Evolutionary conservation across 1,284 basidiomycete species (phyloP), one percentile per base, ranked within the genome.

Genomic region (Flammula alnicola): DNA sequence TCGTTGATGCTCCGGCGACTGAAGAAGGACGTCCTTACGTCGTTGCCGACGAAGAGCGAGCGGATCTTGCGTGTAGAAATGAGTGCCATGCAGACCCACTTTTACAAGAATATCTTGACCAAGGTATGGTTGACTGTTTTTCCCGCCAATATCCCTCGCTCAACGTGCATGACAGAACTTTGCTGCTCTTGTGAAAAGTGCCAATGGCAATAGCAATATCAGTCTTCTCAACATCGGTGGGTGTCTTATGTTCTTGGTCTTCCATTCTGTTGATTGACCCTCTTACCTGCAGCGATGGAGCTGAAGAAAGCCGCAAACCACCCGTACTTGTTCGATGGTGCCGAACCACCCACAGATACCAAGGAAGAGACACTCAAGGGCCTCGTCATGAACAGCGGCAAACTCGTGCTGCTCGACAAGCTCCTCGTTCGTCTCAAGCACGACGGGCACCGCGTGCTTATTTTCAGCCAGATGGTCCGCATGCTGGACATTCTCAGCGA

Each of bases 391-490:
- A 98, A 93, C 71, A 96, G 93, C 52, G 95, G 95, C 46, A 99
- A 99, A 77, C 86, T 99, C 83, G 96, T 98, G 35, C 78, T 97
- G 27, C 85, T 99, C 42, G 97, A 99, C 76, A 93, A 94, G 69
- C 84, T 99, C 14, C 84, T 99, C 16, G 83, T 81, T 22, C 86
- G 93, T 44, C 83, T 99, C 51, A 93, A 92, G 66, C 85, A 85
- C 53, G 93, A 95, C 64, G 93, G 93, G 1, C 96, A 99, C 63
- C 91, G 97, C 44, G 95, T 98, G 38, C 81, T 99, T 57, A 98
- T 99, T 66, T 99, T 99, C 79, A 96, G 93, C 63, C 97, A 99
- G 71, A 99, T 99, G 97, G 96, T 99, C 42, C 88, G 96, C 54
- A 93, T 99, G 84, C 83, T 99, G 31, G 97, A 99, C 71, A 99